Conservation (phyloP, 75 land plant genomes). For the Sequoia sempervirens region DNA sequence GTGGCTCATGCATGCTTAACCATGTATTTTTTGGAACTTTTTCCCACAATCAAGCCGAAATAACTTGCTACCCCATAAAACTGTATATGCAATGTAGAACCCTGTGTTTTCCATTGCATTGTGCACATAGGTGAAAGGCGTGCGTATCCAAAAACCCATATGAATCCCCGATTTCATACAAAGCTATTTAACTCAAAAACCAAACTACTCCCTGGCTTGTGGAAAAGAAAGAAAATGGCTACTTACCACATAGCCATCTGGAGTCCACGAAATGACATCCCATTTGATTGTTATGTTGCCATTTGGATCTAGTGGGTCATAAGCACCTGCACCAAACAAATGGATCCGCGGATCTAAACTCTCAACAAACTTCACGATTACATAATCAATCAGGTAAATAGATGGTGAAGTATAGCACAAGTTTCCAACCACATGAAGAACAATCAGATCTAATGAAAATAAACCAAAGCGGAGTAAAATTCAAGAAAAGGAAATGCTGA, state of each 20-base stretch:
- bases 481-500: no score
- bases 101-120: no score
- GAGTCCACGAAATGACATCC: conserved; percentile 56
- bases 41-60: no score
- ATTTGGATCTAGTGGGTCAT: conserved; percentile 56
- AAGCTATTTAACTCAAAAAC: not conserved
- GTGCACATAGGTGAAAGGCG: no score
- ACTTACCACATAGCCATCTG: conserved; percentile 61
- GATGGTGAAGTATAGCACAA: not conserved
- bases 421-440: conserved; percentile 9
- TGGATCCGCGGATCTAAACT: not conserved
- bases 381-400: not conserved
- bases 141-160: no score
- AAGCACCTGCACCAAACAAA: conserved; percentile 39
- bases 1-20: no score
- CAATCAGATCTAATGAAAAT: not conserved
- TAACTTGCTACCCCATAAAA: no score
- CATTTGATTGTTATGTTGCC: conserved; percentile 69
- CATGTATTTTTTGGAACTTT: no score
- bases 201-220: not conserved
- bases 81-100: no score
- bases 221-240: not conserved
- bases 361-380: not conserved
- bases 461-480: not conserved
- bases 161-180: not conserved